These are phyloP conservation scores for Suillus hirtellus DNA, from an alignment of 768 basidiomycete species.

Conservation along the genomic window DNA sequence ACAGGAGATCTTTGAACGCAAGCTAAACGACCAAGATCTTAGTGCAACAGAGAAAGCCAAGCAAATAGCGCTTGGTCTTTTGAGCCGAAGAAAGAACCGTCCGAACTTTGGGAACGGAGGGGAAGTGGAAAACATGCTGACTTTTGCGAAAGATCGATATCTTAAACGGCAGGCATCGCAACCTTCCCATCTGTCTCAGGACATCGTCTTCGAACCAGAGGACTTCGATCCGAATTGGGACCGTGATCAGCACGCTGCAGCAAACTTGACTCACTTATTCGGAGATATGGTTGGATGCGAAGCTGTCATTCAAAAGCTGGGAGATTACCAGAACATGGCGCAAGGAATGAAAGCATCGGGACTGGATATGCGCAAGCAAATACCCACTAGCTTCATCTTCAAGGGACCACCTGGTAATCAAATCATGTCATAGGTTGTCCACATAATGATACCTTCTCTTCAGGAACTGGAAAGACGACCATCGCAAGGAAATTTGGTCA, in stretches of 20 bases:
- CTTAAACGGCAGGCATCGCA: constrained; percentile 38
- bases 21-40: constrained; percentile 59
- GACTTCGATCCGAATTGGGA: constrained; percentile 67
- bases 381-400: constrained; percentile 67
- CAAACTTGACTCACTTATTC: constrained; percentile 57
- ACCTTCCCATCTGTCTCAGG: constrained; percentile 18
- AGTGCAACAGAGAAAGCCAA: constrained; percentile 58
- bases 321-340: constrained; percentile 54
- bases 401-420: constrained; percentile 67
- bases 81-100: constrained; percentile 38
- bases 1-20: constrained; percentile 49
- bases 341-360: constrained; percentile 40
- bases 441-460: neutral
- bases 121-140: constrained; percentile 61
- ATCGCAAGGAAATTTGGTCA: constrained; percentile 62
- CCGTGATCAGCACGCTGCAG: constrained; percentile 45
- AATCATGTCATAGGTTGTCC: neutral
- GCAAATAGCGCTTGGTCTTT: constrained; percentile 49
- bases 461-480: constrained; percentile 67
- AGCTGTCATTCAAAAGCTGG: constrained; percentile 48
- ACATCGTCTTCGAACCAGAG: constrained; percentile 38
- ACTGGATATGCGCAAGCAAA: constrained; percentile 47
- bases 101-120: constrained; percentile 70
- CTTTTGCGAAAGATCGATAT: constrained; percentile 50
- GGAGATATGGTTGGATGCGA: constrained; percentile 64